Percentiles rank a stretch among this genome's conserved stretches.
Evolutionary conservation across 345 rosid species (phyloP).

Genomic region (Crucihimalaya himalaica): DNA sequence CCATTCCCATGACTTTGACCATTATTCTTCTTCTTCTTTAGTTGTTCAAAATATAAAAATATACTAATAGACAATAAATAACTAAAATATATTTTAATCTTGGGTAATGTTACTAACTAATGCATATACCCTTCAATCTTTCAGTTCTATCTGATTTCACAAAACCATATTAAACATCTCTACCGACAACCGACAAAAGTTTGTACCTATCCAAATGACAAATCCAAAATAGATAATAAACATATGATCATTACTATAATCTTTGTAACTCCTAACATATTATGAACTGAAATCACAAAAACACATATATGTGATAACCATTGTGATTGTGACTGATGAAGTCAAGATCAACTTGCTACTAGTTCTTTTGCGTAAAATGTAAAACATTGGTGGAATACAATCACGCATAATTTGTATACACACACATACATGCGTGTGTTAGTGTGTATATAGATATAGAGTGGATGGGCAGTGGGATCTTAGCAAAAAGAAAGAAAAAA

Average conservation of each 20-base stretch:
- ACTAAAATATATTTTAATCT: neutral
- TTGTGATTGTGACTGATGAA: neutral
- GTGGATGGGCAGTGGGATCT: slow-evolving; percentile 17
- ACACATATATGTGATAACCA: neutral
- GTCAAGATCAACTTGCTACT: neutral
- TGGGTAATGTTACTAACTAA: too few relatives aligned
- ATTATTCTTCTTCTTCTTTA: slow-evolving; percentile 15
- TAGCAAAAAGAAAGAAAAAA: neutral
- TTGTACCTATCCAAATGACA: neutral
- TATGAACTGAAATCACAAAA: neutral
- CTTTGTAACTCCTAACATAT: neutral
- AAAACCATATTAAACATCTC: neutral
- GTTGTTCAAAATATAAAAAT: neutral
- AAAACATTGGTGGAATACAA: neutral
- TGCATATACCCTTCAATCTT: neutral
- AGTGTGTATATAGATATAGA: neutral
- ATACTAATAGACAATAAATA: neutral
- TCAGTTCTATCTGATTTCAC: neutral
- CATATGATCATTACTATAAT: neutral
- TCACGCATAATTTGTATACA: neutral
- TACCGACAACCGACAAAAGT: neutral
- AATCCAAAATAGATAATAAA: neutral
- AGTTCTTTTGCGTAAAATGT: neutral
- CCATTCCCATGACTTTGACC: slow-evolving; percentile 24
- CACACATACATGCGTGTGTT: neutral